These are phyloP conservation scores for Xylogone sp. DNA, from an alignment of 2,329 filamentous ascomycete species.

Conservation along the genomic window DNA sequence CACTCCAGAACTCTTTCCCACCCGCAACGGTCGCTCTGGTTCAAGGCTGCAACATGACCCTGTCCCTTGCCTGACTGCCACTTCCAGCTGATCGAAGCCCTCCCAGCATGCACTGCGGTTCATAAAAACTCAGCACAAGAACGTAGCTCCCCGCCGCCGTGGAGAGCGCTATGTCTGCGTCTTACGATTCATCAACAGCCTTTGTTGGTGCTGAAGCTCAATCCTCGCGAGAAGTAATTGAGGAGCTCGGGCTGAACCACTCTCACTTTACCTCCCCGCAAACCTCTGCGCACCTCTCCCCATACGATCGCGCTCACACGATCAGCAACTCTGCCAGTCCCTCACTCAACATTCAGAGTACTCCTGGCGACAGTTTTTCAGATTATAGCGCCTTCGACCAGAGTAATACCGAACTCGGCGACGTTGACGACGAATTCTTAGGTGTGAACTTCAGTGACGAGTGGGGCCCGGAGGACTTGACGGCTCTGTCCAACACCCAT, in stretches of 20 bases:
- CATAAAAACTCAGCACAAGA: slow-evolving; percentile 15
- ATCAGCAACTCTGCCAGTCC: slow-evolving; percentile 26
- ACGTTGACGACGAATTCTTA: slow-evolving; percentile 27
- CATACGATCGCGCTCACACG: slow-evolving; percentile 21
- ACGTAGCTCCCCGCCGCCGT: slow-evolving; percentile 19
- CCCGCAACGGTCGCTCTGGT: neutral
- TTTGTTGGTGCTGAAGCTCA: slow-evolving; percentile 16
- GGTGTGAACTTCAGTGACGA: slow-evolving; percentile 25
- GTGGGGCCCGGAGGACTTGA: neutral
- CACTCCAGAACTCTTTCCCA: neutral
- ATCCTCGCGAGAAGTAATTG: slow-evolving; percentile 18
- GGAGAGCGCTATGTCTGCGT: slow-evolving; percentile 25
- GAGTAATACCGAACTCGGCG: slow-evolving; percentile 15
- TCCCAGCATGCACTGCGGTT: slow-evolving; percentile 11
- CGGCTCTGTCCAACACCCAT: neutral
- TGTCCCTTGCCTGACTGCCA: neutral
- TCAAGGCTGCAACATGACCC: neutral
- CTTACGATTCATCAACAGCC: slow-evolving; percentile 18
- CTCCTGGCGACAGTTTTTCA: slow-evolving; percentile 22
- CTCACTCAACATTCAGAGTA: slow-evolving; percentile 20
- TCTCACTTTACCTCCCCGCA: slow-evolving; percentile 15
- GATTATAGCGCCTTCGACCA: slow-evolving; percentile 25
- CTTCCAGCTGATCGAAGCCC: slow-evolving; percentile 6
- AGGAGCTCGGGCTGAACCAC: slow-evolving; percentile 17
- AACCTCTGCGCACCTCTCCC: slow-evolving; percentile 20